Base-by-base conservation (phyloP, 2,329 filamentous ascomycete genomes). In the Fusarium sp. region DNA sequence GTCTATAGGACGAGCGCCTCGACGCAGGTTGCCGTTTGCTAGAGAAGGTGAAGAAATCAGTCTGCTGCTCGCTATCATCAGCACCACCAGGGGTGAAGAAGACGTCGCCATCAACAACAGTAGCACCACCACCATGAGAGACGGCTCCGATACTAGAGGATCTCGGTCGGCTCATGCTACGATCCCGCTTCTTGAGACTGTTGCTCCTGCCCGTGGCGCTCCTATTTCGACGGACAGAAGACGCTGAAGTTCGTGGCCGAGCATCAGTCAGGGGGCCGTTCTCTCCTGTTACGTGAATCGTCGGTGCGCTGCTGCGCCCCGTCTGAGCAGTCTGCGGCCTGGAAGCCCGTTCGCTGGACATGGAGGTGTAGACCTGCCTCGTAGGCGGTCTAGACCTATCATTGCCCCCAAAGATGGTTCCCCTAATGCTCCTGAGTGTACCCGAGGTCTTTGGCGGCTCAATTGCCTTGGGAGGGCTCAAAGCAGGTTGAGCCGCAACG, bases 231-330 rank as follows among this genome's bases (percentile, higher is more conserved):
- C 76, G 80, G 8, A 78, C 81, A 18, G 77, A 78, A 39, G 76
- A 77, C 6, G 72, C 75, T 70, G 78, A 84, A 83, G 74, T 84
- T 34, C 72, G 76, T 64, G 80, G 80, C 9, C 81, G 80, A 54
- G 78, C 80, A 37, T 83, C 84, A 64, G 73, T 79, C 75, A 70
- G 64, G 23, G 82, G 84, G 66, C 84, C 89, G 76, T 83, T 88
- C 66, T 94, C 93, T 67, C 90, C 89, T 0, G 92, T 97, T 30
- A 97, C 88, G 66, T 97, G 93, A 70, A 97, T 95, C 2, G 91
- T 88, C 2, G 95, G 94, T 35, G 92, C 88, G 23, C 78, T 80
- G 73, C 83, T 85, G 6, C 81, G 79, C 4, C 79, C 74, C 7
- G 86, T 88, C 70, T 87, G 85, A 13, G 84, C 83, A 5, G 88